Percentiles rank a stretch among this genome's conserved stretches.
phyloP scores from a whole-genome alignment of 306 rosid species.

The Erythrophleum fordii region DNA sequence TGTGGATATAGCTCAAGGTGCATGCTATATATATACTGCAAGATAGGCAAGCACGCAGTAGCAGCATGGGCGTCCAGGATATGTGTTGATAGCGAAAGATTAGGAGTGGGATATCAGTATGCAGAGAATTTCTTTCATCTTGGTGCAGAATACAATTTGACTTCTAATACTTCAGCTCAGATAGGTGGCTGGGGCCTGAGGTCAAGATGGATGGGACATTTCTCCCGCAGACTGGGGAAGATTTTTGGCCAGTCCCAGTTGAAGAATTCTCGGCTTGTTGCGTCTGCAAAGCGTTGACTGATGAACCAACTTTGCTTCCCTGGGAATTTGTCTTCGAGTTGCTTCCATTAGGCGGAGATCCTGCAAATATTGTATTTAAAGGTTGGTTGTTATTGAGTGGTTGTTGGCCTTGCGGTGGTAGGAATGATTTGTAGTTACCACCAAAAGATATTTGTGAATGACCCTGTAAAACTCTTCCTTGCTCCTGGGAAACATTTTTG shows the following conservation, averaged over 20 bases:
- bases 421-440: constrained; percentile 47
- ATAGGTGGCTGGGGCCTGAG: constrained; percentile 48
- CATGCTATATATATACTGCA: neutral
- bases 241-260: constrained; percentile 41
- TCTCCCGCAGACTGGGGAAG: constrained; percentile 53
- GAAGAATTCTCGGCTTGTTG: constrained; percentile 46
- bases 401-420: constrained; percentile 42
- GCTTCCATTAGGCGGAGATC: constrained; percentile 35
- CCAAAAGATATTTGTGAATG: constrained; percentile 63
- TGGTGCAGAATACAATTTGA: neutral
- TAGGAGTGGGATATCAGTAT: neutral
- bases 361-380: constrained; percentile 11
- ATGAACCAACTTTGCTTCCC: constrained; percentile 37
- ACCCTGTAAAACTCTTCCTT: constrained; percentile 51
- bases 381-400: constrained; percentile 37
- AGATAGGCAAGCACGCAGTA: neutral
- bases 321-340: constrained; percentile 34
- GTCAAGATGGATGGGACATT: constrained; percentile 55
- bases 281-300: constrained; percentile 37
- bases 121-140: neutral
- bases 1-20: neutral
- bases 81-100: neutral
- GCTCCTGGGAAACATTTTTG: constrained; percentile 42
- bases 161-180: constrained; percentile 54
- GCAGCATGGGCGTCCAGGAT: constrained; percentile 1